Evolutionary conservation across 148 eudicot species (phyloP).

Genomic region (Oxyria digyna): DNA sequence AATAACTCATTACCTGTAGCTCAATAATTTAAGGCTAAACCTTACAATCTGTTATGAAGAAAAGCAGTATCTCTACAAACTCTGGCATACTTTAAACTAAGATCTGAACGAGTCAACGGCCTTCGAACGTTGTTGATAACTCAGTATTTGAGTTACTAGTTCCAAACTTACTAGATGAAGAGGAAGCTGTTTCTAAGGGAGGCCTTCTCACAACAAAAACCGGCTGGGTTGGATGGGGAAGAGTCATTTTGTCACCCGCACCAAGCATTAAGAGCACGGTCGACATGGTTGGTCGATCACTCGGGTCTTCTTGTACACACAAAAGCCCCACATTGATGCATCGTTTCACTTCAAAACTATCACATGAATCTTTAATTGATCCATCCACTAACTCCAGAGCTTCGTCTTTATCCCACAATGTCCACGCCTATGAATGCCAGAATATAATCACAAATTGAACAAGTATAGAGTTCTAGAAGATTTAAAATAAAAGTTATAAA

Average conservation of each 20-base stretch:
- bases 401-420: not conserved
- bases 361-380: not conserved
- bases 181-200: not conserved
- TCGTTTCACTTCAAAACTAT: not conserved
- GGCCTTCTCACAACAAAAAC: not conserved
- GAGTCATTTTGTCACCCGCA: not conserved
- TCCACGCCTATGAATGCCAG: not conserved
- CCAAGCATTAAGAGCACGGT: conserved; percentile 13
- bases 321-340: conserved; percentile 19
- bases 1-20: too few species aligned
- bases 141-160: not conserved
- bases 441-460: not conserved
- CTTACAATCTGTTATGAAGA: not conserved
- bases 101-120: not conserved
- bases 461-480: not conserved
- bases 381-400: not conserved
- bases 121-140: not conserved
- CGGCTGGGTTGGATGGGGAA: not conserved
- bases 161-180: not conserved
- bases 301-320: conserved; percentile 19
- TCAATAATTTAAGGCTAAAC: not conserved
- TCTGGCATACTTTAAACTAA: too few species aligned
- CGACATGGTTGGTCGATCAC: conserved; percentile 17
- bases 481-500: not conserved
- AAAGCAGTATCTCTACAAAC: not conserved